A percentile compares a stretch with the other conserved stretches of the same genome.
Conservation (phyloP, 768 basidiomycete genomes). For the Amyloporia xantha region DNA sequence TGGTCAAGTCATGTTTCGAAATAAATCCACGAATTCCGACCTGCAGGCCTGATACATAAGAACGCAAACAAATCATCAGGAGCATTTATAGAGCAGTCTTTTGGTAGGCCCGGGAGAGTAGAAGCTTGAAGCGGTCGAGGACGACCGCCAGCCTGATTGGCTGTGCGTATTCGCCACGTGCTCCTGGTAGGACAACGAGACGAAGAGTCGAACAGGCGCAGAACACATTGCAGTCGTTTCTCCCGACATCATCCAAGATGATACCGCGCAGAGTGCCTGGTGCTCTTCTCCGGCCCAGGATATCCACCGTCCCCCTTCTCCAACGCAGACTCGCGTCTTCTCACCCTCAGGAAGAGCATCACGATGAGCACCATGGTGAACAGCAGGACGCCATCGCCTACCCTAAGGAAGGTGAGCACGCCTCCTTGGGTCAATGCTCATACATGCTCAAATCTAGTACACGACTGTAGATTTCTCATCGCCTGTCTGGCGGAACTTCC, state of each 20-base stretch:
- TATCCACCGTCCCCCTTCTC: conserved; percentile 22
- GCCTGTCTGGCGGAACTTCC: conserved; percentile 63
- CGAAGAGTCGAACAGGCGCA: too few species aligned
- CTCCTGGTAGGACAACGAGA: too few species aligned
- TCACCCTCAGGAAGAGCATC: conserved; percentile 28
- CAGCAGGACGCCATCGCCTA: conserved; percentile 37
- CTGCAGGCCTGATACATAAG: too few species aligned
- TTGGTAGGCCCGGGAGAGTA: too few species aligned
- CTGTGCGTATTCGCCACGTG: too few species aligned
- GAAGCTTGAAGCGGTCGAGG: too few species aligned
- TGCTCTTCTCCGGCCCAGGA: conserved; percentile 28
- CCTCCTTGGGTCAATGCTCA: neutral
- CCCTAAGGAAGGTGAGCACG: conserved; percentile 50
- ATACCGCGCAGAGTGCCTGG: conserved; percentile 23
- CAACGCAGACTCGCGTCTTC: conserved; percentile 41
- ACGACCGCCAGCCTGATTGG: too few species aligned
- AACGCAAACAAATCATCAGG: too few species aligned
- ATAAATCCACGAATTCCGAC: too few species aligned
- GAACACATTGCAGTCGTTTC: too few species aligned
- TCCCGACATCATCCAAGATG: neutral
- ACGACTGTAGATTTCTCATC: conserved; percentile 48
- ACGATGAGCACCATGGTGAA: conserved; percentile 36
- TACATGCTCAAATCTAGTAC: neutral
- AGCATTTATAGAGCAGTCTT: too few species aligned
- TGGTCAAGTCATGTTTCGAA: too few species aligned